phyloP scores from a whole-genome alignment of 2,329 filamentous ascomycete species.

The Scortechinia acanthostroma region DNA sequence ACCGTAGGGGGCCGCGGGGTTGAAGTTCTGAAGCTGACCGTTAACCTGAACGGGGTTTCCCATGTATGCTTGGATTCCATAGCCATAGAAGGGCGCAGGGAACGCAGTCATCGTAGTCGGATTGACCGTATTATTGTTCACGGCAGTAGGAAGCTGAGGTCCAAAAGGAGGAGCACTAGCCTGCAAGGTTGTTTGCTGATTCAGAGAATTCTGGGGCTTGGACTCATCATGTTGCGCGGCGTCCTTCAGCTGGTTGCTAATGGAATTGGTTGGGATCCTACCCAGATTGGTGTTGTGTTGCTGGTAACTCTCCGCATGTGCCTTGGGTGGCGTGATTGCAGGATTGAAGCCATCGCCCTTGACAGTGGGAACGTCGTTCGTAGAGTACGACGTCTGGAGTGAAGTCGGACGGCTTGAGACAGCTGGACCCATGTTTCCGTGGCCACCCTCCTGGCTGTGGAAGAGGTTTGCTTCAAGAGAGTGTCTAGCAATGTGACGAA shows the following conservation, averaged over 20 bases:
- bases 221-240: constrained; percentile 35
- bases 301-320: constrained; percentile 40
- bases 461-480: constrained; percentile 34
- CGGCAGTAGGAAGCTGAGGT: background rate
- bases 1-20: background rate
- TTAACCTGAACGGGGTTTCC: background rate
- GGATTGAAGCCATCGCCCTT: constrained; percentile 53
- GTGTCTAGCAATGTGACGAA: background rate
- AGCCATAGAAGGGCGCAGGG: background rate
- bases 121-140: background rate
- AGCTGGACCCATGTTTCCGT: constrained; percentile 26
- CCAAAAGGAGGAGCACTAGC: constrained; percentile 65
- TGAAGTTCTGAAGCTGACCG: background rate
- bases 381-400: constrained; percentile 81
- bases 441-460: constrained; percentile 26
- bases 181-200: constrained; percentile 35
- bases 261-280: constrained; percentile 63
- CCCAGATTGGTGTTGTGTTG: constrained; percentile 78
- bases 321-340: constrained; percentile 16
- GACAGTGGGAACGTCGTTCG: constrained; percentile 79
- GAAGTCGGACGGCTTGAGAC: constrained; percentile 61
- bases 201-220: background rate
- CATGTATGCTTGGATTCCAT: background rate
- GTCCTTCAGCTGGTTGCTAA: constrained; percentile 65
- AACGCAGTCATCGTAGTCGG: background rate